Evolutionary conservation across 1,284 basidiomycete genomes (phyloP).

Genomic region (Malassezia sympodialis): DNA sequence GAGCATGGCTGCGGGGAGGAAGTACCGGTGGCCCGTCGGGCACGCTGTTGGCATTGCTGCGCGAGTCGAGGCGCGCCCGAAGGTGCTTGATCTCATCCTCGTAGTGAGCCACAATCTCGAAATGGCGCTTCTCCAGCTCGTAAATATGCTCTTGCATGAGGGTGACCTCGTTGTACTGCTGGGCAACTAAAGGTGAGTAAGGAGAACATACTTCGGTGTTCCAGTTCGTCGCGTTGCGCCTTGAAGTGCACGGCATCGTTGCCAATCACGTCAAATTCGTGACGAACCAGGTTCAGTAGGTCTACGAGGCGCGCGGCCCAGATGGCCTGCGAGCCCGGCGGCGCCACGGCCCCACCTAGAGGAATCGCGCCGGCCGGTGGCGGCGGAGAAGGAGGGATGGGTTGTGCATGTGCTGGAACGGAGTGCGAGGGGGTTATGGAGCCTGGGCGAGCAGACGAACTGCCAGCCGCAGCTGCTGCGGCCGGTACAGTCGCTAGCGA

Average conservation of each 20-base stretch:
- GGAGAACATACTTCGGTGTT: slow-evolving; percentile 62
- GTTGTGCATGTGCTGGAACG: background rate
- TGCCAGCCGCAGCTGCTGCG: background rate
- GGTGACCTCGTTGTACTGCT: slow-evolving; percentile 35
- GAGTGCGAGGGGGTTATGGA: slow-evolving; percentile 6
- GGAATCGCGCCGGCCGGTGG: slow-evolving; percentile 6
- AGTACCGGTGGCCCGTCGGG: slow-evolving; percentile 3
- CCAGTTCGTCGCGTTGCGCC: slow-evolving; percentile 76
- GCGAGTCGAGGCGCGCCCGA: slow-evolving; percentile 57
- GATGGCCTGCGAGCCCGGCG: slow-evolving; percentile 8
- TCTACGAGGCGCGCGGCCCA: slow-evolving; percentile 58
- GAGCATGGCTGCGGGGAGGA: background rate
- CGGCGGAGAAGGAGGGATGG: slow-evolving; percentile 1
- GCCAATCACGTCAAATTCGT: slow-evolving; percentile 71
- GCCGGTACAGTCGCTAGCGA: slow-evolving; percentile 11
- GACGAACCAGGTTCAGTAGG: slow-evolving; percentile 68
- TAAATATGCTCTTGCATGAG: slow-evolving; percentile 56
- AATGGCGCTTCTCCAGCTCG: slow-evolving; percentile 65
- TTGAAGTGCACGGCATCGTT: slow-evolving; percentile 63
- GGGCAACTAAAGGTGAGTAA: slow-evolving; percentile 21
- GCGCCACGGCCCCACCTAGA: background rate
- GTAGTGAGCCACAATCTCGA: slow-evolving; percentile 62
- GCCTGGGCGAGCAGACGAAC: background rate
- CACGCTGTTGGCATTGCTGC: slow-evolving; percentile 12
- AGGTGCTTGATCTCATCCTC: slow-evolving; percentile 64